These are phyloP conservation scores for Sugiyamaella floridensis DNA, from an alignment of 805 yeast species.

Conservation along the genomic window DNA sequence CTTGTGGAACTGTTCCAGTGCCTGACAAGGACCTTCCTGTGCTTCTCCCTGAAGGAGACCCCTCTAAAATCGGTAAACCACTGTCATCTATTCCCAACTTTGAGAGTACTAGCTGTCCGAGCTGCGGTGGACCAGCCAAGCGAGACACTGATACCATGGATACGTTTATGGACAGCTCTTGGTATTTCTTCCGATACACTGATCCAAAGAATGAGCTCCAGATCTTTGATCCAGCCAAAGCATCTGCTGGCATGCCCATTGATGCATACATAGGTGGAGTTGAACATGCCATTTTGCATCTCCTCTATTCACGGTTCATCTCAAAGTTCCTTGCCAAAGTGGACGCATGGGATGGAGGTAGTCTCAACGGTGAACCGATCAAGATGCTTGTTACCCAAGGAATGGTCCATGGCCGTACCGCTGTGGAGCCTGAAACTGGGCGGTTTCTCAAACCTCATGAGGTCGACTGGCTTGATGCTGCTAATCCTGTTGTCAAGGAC, in stretches of 20 bases:
- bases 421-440: constrained; percentile 61
- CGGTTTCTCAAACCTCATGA: constrained; percentile 77
- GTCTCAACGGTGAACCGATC: constrained; percentile 70
- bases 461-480: constrained; percentile 37
- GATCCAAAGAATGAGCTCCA: constrained; percentile 56
- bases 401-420: constrained; percentile 95
- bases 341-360: constrained; percentile 62
- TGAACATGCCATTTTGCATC: constrained; percentile 92
- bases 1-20: constrained; percentile 88
- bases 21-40: constrained; percentile 87
- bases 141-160: constrained; percentile 99
- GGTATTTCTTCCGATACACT: constrained; percentile 84
- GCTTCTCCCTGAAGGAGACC: constrained; percentile 51
- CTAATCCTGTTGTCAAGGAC: constrained; percentile 40
- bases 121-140: constrained; percentile 59
- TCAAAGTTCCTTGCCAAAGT: constrained; percentile 65
- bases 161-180: constrained; percentile 94
- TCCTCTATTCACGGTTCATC: constrained; percentile 79
- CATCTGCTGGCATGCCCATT: constrained; percentile 61
- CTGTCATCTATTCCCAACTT: constrained; percentile 60
- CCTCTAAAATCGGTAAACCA: constrained; percentile 46
- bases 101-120: constrained; percentile 71
- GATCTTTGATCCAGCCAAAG: constrained; percentile 50
- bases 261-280: constrained; percentile 92
- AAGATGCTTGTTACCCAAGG: constrained; percentile 82